Evolutionary conservation across 2,329 filamentous ascomycete genomes (phyloP).

Genomic region (Intubia oerlemansii): DNA sequence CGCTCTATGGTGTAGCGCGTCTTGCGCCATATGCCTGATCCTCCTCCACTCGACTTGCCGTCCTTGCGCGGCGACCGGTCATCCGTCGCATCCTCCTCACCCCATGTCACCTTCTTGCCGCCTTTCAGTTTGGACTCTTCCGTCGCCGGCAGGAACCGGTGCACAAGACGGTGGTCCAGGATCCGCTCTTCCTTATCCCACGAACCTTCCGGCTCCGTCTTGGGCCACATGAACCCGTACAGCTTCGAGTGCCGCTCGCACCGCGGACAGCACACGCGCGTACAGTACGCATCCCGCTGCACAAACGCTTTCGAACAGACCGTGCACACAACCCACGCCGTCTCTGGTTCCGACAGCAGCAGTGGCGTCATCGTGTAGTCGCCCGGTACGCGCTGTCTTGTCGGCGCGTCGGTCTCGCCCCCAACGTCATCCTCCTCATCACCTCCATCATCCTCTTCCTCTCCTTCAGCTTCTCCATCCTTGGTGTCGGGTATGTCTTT

Average conservation of each 20-base stretch:
- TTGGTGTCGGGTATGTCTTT: not conserved
- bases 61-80: no score
- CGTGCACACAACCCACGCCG: conserved; percentile 74
- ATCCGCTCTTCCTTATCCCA: conserved; percentile 51
- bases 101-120: conserved; percentile 7
- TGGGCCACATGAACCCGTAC: conserved; percentile 90
- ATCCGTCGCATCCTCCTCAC: no score
- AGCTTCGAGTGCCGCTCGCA: conserved; percentile 92
- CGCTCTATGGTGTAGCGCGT: conserved; percentile 5
- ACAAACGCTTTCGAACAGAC: conserved; percentile 70
- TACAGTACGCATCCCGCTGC: conserved; percentile 73
- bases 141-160: conserved; percentile 57
- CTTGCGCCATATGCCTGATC: conserved; percentile 9
- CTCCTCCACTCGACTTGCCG: no score
- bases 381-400: conserved; percentile 32
- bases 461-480: not conserved
- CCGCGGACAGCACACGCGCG: conserved; percentile 65
- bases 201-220: conserved; percentile 64
- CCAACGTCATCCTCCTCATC: not conserved
- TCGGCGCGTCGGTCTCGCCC: not conserved
- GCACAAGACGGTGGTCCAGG: conserved; percentile 68
- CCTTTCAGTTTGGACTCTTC: conserved; percentile 40
- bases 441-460: not conserved
- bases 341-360: conserved; percentile 52
- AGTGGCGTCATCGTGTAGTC: conserved; percentile 68